Evolutionary conservation across 805 yeast genomes (phyloP).

Genomic region (Blastobotrys chiropterorum): DNA sequence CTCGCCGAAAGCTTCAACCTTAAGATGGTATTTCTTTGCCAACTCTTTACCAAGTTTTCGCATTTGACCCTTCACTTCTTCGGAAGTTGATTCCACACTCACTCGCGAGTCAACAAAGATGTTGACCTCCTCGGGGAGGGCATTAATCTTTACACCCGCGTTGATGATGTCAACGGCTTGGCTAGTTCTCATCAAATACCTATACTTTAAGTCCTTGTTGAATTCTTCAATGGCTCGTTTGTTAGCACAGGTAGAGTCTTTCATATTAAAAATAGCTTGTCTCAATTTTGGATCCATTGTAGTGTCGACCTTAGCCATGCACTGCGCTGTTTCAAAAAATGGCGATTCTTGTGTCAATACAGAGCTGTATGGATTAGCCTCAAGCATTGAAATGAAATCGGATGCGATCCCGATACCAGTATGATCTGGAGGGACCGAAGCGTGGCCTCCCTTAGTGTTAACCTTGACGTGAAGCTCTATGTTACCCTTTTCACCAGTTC

Average conservation of each 20-base stretch:
- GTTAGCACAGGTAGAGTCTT: background rate
- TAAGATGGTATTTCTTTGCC: conserved; percentile 45
- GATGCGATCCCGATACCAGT: conserved; percentile 72
- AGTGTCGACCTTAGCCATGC: conserved; percentile 40
- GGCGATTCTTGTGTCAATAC: conserved; percentile 53
- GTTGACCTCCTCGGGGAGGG: conserved; percentile 60
- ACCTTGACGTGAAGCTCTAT: conserved; percentile 45
- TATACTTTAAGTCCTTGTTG: background rate
- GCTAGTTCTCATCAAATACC: conserved; percentile 45
- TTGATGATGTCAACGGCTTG: conserved; percentile 60
- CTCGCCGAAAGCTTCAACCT: conserved; percentile 36
- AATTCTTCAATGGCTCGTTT: background rate
- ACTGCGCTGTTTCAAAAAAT: conserved; percentile 48
- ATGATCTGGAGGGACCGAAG: conserved; percentile 76
- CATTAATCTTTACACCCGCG: conserved; percentile 74
- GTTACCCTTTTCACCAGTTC: conserved; percentile 59
- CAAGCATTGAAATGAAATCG: conserved; percentile 50
- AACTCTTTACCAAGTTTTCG: conserved; percentile 33
- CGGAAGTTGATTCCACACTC: conserved; percentile 47
- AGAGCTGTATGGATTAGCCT: conserved; percentile 49
- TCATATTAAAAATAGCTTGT: background rate
- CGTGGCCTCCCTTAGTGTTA: conserved; percentile 69
- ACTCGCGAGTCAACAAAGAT: conserved; percentile 60
- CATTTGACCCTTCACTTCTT: conserved; percentile 38
- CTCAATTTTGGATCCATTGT: conserved; percentile 3